Base-by-base conservation (phyloP, 352 stramenopile species). In the Globisporangium perplexum region DNA sequence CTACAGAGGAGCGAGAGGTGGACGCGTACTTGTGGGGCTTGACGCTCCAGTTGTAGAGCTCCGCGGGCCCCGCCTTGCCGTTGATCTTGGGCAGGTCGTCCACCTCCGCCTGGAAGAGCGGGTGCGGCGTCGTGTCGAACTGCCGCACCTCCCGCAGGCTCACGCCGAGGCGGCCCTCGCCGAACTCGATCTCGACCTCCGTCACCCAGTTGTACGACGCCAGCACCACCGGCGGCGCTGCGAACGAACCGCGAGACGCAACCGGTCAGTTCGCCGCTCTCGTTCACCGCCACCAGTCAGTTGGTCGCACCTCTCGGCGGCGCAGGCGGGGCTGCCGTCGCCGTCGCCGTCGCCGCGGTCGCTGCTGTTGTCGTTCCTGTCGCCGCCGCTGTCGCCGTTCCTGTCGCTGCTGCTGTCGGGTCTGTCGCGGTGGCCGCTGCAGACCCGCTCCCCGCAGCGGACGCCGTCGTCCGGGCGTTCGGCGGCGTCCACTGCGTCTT, bases 1-100 rank as follows among this genome's bases (percentile, higher is more conserved):
- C n/a, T n/a, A n/a, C n/a, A n/a, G 14, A 12, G 12, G 14, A 39
- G 2, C 3, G 33, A 33, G 6, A 33, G 30, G 30, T 33, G 3
- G 14, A 14, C 3, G 64, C 68, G 33, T 50, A 78, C 65, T 83
- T 81, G 54, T 93, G 70, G 8, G 82, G 76, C 56, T 90, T 90
- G 48, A 95, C 84, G 55, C 84, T 93, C 84, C 84, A 95, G 58
- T 95, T 95, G 66, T 95, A 88, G 8, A 95, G 74, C 66, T 95
- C 84, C 17, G 84, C 84, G 1, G 84, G 78, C 0, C 84, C 84
- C 1, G 84, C 76, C 57, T 95, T 93, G 61, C 82, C 81, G 47
- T 84, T 90, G 17, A 92, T 79, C 71, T 95, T 95, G 50, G 84
- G 82, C 31, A 95, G 62, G 47, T 93, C 84, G 57, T 95, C 84